Conservation (phyloP, 495 filamentous ascomycete species). For the Clohesyomyces aquaticus region DNA sequence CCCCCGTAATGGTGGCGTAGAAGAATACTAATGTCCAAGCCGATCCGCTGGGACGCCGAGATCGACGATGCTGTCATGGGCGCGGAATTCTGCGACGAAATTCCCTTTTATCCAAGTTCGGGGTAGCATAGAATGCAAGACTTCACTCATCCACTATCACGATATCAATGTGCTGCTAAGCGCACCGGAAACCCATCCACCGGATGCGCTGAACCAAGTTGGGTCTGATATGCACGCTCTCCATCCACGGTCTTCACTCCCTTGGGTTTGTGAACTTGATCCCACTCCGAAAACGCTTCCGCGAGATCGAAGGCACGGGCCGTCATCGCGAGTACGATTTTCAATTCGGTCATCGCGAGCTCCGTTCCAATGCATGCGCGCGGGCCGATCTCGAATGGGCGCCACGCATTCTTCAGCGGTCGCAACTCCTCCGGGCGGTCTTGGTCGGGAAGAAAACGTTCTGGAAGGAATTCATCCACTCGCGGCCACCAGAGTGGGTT, state of each 20-base stretch:
- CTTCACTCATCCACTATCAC: no score
- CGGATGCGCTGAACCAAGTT: constrained; percentile 36
- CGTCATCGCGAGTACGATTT: constrained; percentile 52
- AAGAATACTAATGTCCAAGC: no score
- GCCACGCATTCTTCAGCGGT: constrained; percentile 14
- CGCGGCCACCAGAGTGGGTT: constrained; percentile 7
- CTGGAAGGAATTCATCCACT: constrained; percentile 26
- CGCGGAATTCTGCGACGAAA: no score
- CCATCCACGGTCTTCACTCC: constrained; percentile 38
- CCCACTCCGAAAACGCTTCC: constrained; percentile 26
- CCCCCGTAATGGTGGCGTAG: no score
- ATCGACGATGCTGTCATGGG: no score
- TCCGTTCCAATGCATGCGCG: constrained; percentile 61
- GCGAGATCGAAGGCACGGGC: constrained; percentile 54
- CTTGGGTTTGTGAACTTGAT: not conserved
- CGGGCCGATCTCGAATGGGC: constrained; percentile 48
- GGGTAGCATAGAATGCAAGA: no score
- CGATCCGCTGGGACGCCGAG: no score
- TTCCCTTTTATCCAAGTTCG: no score
- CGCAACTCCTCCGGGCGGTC: constrained; percentile 12
- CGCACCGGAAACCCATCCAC: constrained; percentile 36
- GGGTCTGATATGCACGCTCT: constrained; percentile 43
- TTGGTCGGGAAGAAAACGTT: constrained; percentile 22
- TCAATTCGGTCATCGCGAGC: constrained; percentile 35
- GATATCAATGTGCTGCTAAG: no score